Evolutionary conservation across 2,329 filamentous ascomycete genomes (phyloP), one percentile per base, ranked within the genome.

Genomic region (Achaetomium macrosporum): DNA sequence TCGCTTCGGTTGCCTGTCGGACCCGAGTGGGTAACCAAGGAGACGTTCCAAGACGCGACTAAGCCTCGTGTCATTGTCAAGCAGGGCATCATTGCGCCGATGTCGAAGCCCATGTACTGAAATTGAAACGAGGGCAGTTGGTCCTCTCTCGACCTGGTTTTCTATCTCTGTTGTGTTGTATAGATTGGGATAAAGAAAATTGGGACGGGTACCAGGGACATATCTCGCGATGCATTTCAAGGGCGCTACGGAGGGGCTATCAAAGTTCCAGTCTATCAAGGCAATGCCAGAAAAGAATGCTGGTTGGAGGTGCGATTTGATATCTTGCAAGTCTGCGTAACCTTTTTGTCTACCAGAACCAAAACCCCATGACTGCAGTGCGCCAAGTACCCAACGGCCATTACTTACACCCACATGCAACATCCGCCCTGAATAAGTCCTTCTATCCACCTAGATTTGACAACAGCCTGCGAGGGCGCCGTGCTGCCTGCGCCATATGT

Each of bases 11-110:
- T 96, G 60, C 93, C 93, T 1, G 82, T 97, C 56, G 93, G 93
- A 1, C 89, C 87, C 15, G 92, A 99, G 71, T 99, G 92, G 91
- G 84, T 85, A 61, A 97, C 92, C n/a, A 96, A 96, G 79, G 84
- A 90, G 74, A 90, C 87, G 13, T 93, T 93, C 78, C 91, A 97
- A 75, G 83, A 87, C 62, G 82, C 82, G 56, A 95, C 88, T 55
- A 95, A 92, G 79, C 93, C 93, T 54, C 83, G 90, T 63, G 81
- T 97, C 60, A 76, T 97, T 69, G 75, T 96, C 68, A 96, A 95
- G 76, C 88, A 91, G 72, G 93, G 93, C 43, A 78, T 95, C 60
- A 90, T 99, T 69, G 80, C 83, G 63, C 88, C 93, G 39, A 88
- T 99, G 81, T 83, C 85, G 53, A 91, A 87, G 73, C 92, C 92